Evolutionary conservation across 371 early-diverging fungal species (phyloP).

Genomic region (Lichtheimia hyalospora): DNA sequence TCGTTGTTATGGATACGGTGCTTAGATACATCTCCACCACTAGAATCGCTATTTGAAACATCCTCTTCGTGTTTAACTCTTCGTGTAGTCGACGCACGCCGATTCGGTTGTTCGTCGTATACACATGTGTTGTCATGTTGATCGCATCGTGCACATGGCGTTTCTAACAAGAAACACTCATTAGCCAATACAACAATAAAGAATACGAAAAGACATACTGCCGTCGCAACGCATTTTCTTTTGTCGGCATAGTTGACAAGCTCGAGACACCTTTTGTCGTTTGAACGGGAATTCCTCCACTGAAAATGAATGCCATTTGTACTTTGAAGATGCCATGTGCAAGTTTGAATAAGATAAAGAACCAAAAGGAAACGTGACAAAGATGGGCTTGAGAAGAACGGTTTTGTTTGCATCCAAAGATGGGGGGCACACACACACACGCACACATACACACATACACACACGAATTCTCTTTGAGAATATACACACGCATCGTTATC

Average conservation of each 20-base stretch:
- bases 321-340: conserved; percentile 9
- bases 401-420: conserved; percentile 6
- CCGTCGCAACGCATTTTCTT: conserved; percentile 36
- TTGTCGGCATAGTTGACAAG: conserved; percentile 23
- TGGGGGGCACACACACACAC: background rate
- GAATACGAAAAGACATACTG: conserved; percentile 13
- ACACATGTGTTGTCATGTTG: conserved; percentile 1
- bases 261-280: conserved; percentile 24
- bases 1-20: background rate
- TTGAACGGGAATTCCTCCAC: conserved; percentile 30
- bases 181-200: background rate
- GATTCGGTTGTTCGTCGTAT: conserved; percentile 8
- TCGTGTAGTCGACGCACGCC: conserved; percentile 5
- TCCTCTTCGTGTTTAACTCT: conserved; percentile 1
- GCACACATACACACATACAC: no score
- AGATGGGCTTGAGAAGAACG: background rate
- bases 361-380: conserved; percentile 5
- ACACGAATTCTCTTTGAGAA: no score
- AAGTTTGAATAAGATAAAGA: conserved; percentile 1
- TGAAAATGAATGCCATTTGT: conserved; percentile 29
- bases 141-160: conserved; percentile 21
- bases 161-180: conserved; percentile 2
- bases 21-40: background rate
- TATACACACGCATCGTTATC: no score
- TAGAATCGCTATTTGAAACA: conserved; percentile 13